Base-by-base conservation (phyloP, 1,284 basidiomycete species). In the Cerioporus squamosus region DNA sequence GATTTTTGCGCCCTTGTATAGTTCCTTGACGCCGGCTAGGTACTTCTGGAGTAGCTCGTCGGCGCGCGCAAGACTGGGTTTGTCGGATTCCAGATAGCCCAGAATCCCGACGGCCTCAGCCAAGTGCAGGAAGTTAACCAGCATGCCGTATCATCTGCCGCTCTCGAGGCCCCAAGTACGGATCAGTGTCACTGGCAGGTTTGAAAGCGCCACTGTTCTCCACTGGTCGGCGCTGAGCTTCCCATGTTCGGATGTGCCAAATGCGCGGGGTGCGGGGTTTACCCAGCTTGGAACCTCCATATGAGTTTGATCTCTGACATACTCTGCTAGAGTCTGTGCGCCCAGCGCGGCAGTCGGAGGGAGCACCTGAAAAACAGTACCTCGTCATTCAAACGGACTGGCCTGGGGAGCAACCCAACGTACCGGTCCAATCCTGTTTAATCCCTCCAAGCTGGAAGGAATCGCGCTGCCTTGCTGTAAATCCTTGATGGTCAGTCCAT, bases 1-100 rank as follows among this genome's bases (percentile, higher is more conserved):
- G 2, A 76, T 29, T 2, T 51, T 45, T 26, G 69, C 61, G 10
- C 65, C 44, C n/a, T 18, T 66, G 63, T 70, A 77, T 0, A 76
- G 63, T 0, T 31, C 38, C 7, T 40, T 55, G 10, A 70, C 22
- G 22, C 51, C 1, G 44, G 51, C 2, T n/a, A 73, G 51, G 51
- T 77, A 77, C 15, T 64, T 57, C 2, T 40, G 10, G 7, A 73
- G 67, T 20, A 52, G 29, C 14, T 31, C 1, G 7, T 70, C 52
- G 56, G 38, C 38, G 14, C 38, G 38, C 14, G 18, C 38, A 71
- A 72, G 20, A 50, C 31, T 24, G 44, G 17, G 33, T 68, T 60
- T 10, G 71, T 65, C 22, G 64, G 43, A 17, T 53, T 54, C 5
- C 70, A 67, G 15, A 18, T 17, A 18, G 4, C 44, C 44, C 14